phyloP scores from a whole-genome alignment of 139 green algal species.

The Chlamydomonas schloesseri region DNA sequence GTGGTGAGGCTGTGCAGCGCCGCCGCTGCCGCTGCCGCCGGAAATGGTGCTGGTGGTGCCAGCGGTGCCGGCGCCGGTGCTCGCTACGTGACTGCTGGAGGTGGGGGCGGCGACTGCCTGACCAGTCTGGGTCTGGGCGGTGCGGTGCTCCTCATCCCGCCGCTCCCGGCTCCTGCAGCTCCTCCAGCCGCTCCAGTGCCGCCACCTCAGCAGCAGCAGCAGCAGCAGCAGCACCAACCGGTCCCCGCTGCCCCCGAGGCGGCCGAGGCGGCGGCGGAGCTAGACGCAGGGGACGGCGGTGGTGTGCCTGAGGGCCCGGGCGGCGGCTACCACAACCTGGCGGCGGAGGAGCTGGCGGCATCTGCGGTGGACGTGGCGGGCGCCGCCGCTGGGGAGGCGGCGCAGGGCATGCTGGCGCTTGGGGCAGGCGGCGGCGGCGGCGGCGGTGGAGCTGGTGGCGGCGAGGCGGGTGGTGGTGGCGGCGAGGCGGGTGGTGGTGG shows the following conservation, averaged over 20 bases:
- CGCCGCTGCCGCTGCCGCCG: not conserved
- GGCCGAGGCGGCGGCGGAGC: no score
- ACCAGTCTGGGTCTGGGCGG: not conserved
- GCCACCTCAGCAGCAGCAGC: not conserved
- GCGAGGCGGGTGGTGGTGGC: not conserved
- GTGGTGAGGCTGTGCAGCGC: constrained; percentile 2
- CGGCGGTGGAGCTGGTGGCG: not conserved
- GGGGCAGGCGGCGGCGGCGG: not conserved
- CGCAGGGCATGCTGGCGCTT: no score
- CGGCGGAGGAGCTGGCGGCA: no score
- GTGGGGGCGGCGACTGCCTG: not conserved
- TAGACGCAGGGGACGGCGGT: not conserved
- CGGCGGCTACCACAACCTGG: no score
- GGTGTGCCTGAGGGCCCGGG: not conserved
- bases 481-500: not conserved
- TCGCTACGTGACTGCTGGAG: not conserved
- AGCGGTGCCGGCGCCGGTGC: no score
- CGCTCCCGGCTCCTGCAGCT: not conserved
- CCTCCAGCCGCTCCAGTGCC: no score
- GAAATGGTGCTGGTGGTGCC: not conserved
- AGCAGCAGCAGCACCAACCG: not conserved
- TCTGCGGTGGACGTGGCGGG: no score
- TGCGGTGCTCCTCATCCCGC: not conserved
- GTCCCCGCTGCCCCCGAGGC: no score
- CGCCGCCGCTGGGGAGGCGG: no score